Base-by-base conservation (phyloP, 2,329 filamentous ascomycete species). In the Monilinia aucupariae region DNA sequence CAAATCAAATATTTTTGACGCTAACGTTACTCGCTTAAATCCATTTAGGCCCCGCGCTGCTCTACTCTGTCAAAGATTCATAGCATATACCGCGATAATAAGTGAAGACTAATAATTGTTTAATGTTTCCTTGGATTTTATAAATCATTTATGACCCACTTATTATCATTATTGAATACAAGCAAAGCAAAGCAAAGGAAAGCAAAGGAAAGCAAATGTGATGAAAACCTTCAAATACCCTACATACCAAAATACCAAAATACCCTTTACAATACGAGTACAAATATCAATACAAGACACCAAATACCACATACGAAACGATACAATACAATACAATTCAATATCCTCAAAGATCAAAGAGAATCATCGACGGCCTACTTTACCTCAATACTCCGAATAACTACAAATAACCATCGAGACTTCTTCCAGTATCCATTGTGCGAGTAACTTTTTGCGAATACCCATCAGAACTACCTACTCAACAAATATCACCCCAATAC, bases 41-140 rank as follows among this genome's bases (percentile, higher is more conserved):
- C 20, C n/a, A 34, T 62, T 62, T 58, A 62, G 60, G 52, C 45
- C 34, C 52, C 52, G 60, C 64, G 64, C 64, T 59, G 64, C 64
- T 61, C 56, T 65, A 62, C n/a, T n/a, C n/a, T n/a, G n/a, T n/a
- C n/a, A n/a, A n/a, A n/a, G n/a, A n/a, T n/a, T n/a, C n/a, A n/a
- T n/a, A n/a, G n/a, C n/a, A n/a, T n/a, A n/a, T 30, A 30, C 27
- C 27, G 27, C 27, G 27, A 30, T 30, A 6, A 30, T 30, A 30
- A 30, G 27, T 3, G 3, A 30, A 30, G 3, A 30, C 27, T 30
- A 30, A 30, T 30, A 30, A 30, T 6, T 30, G 27, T 30, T 17
- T n/a, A n/a, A n/a, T n/a, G n/a, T n/a, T n/a, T n/a, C n/a, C n/a
- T n/a, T n/a, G n/a, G n/a, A n/a, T n/a, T n/a, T n/a, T 39, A n/a